phyloP scores from a whole-genome alignment of 1,139 yeast species.

The Pichia sp. region DNA sequence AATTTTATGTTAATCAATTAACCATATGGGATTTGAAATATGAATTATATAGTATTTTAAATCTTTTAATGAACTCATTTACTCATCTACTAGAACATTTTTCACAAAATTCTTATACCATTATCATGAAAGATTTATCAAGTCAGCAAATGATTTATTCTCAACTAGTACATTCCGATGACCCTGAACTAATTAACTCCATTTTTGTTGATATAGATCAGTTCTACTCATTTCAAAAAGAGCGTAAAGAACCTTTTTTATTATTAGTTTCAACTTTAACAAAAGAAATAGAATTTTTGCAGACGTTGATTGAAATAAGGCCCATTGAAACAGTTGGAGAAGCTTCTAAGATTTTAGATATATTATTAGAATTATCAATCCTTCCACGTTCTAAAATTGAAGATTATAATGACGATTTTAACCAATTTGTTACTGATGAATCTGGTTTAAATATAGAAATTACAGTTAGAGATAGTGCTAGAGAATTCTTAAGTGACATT shows the following conservation, averaged over 20 bases:
- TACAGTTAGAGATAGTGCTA: slow-evolving; percentile 47
- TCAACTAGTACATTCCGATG: slow-evolving; percentile 10
- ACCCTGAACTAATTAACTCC: background rate
- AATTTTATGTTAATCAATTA: slow-evolving; percentile 10
- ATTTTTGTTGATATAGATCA: slow-evolving; percentile 21
- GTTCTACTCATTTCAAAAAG: slow-evolving; percentile 20
- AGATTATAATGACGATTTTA: slow-evolving; percentile 49
- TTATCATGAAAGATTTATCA: slow-evolving; percentile 18
- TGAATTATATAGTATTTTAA: slow-evolving; percentile 23
- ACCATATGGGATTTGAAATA: slow-evolving; percentile 20
- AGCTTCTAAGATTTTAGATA: slow-evolving; percentile 24
- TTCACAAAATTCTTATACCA: slow-evolving; percentile 11
- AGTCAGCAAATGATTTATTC: slow-evolving; percentile 16
- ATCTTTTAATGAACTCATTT: slow-evolving; percentile 20
- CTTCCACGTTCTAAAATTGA: slow-evolving; percentile 27
- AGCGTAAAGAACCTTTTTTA: slow-evolving; percentile 22
- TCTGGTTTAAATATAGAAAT: slow-evolving; percentile 52
- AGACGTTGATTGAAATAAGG: slow-evolving; percentile 20
- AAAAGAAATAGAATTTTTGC: slow-evolving; percentile 19
- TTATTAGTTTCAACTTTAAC: slow-evolving; percentile 19
- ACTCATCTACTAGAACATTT: slow-evolving; percentile 15
- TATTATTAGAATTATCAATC: slow-evolving; percentile 17
- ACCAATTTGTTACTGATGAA: slow-evolving; percentile 64
- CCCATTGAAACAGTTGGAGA: slow-evolving; percentile 4
- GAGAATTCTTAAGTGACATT: slow-evolving; percentile 44